These are phyloP conservation scores for Bathelium albidoporum DNA, from an alignment of 495 filamentous ascomycete genomes.

Conservation along the genomic window DNA sequence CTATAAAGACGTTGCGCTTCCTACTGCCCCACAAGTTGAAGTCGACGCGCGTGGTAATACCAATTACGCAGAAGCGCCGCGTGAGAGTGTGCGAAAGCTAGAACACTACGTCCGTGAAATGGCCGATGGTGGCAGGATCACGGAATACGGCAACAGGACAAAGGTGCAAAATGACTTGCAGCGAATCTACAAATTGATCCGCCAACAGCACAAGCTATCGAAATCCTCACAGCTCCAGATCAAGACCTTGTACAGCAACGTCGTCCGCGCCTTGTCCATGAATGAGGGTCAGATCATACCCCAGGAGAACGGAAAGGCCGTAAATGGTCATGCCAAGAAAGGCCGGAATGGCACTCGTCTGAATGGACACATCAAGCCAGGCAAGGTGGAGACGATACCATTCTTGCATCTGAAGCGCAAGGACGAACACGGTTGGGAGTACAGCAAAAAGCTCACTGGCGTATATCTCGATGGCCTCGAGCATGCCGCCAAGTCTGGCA, in stretches of 20 bases:
- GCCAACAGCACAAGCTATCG: slow-evolving; percentile 90
- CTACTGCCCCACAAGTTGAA: slow-evolving; percentile 81
- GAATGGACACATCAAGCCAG: slow-evolving; percentile 54
- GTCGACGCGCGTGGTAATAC: slow-evolving; percentile 85
- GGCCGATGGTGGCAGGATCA: slow-evolving; percentile 96
- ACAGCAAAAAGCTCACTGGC: slow-evolving; percentile 94
- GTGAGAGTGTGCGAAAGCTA: slow-evolving; percentile 84
- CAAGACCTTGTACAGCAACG: slow-evolving; percentile 84
- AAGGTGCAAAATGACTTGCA: slow-evolving; percentile 95
- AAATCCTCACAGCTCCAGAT: slow-evolving; percentile 92
- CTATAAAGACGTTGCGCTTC: slow-evolving; percentile 90
- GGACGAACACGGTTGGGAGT: slow-evolving; percentile 91
- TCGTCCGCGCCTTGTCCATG: slow-evolving; percentile 87
- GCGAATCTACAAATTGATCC: slow-evolving; percentile 93
- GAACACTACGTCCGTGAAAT: slow-evolving; percentile 99
- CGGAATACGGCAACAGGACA: slow-evolving; percentile 93
- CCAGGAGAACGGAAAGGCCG: slow-evolving; percentile 55
- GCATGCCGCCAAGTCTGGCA: slow-evolving; percentile 71
- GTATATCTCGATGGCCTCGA: slow-evolving; percentile 86
- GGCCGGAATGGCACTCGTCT: slow-evolving; percentile 46
- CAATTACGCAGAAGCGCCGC: slow-evolving; percentile 77
- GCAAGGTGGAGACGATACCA: slow-evolving; percentile 92
- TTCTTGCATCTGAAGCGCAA: slow-evolving; percentile 97
- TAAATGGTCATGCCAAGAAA: slow-evolving; percentile 54
- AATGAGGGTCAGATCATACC: slow-evolving; percentile 95